These are phyloP conservation scores for Nepenthes alata DNA, from an alignment of 179 eudicot species.

Conservation along the genomic window DNA sequence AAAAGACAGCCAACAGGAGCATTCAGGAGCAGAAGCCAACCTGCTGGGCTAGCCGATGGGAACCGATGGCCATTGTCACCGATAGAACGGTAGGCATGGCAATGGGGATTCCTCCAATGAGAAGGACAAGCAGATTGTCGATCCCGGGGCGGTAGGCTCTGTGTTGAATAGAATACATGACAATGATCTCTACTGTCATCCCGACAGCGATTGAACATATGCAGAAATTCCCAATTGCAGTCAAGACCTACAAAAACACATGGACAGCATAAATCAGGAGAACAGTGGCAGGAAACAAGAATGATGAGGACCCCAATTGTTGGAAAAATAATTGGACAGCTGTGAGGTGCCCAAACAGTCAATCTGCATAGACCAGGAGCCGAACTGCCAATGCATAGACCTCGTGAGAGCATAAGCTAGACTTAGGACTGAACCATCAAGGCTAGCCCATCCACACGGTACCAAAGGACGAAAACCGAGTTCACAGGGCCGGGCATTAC, in stretches of 20 bases:
- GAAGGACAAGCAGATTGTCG: constrained; percentile 81
- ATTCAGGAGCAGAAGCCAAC: constrained; percentile 18
- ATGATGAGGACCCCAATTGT: too few relatives aligned
- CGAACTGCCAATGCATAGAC: too few relatives aligned
- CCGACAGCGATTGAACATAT: constrained; percentile 92
- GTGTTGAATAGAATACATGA: constrained; percentile 82
- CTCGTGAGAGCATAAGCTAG: too few relatives aligned
- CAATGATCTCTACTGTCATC: constrained; percentile 68
- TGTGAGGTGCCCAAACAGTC: too few relatives aligned
- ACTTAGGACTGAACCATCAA: too few relatives aligned
- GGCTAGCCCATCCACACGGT: too few relatives aligned
- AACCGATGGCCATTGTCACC: constrained; percentile 90
- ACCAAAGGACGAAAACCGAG: too few relatives aligned
- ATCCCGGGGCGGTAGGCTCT: constrained; percentile 77
- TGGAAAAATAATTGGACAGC: too few relatives aligned
- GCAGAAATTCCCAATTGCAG: constrained; percentile 87
- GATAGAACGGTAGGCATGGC: constrained; percentile 97
- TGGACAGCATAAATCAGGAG: too few relatives aligned
- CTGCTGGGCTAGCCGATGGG: constrained; percentile 87
- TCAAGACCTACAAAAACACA: constrained; percentile 45
- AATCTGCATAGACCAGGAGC: too few relatives aligned
- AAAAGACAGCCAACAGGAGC: neutral
- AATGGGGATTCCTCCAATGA: constrained; percentile 92
- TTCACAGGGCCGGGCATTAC: too few relatives aligned
- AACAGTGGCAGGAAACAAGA: too few relatives aligned